Evolutionary conservation across 495 filamentous ascomycete genomes (phyloP).

Genomic region (Clavariopsis aquatica): DNA sequence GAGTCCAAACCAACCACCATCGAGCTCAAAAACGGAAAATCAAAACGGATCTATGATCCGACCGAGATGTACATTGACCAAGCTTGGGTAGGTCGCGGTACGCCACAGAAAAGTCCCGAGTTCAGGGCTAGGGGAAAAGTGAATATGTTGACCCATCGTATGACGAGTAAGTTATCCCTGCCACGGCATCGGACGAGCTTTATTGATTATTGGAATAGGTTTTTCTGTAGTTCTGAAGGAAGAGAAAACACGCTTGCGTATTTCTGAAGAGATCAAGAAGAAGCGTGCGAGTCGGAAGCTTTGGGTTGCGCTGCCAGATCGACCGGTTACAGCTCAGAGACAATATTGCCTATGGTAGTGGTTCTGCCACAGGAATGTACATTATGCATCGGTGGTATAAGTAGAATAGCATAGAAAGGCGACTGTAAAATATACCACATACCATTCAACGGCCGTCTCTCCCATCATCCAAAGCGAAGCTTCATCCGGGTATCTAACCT

Average conservation of each 20-base stretch:
- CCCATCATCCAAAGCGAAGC: constrained; percentile 16
- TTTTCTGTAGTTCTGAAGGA: constrained; percentile 89
- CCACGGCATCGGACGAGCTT: neutral
- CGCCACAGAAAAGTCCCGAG: constrained; percentile 53
- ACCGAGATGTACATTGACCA: constrained; percentile 81
- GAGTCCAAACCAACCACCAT: constrained; percentile 32
- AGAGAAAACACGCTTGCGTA: constrained; percentile 79
- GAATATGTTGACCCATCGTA: constrained; percentile 62
- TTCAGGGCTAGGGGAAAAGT: constrained; percentile 70
- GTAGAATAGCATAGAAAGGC: constrained; percentile 10
- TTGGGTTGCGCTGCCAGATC: constrained; percentile 83
- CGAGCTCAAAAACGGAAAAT: constrained; percentile 44
- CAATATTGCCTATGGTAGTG: constrained; percentile 85
- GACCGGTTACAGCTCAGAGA: constrained; percentile 72
- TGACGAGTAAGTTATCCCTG: constrained; percentile 61
- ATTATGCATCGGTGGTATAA: neutral
- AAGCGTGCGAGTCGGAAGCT: constrained; percentile 69
- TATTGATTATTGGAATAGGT: too few relatives aligned
- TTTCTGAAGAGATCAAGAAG: constrained; percentile 72
- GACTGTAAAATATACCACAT: neutral
- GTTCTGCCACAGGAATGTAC: neutral
- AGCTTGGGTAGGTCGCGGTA: constrained; percentile 85
- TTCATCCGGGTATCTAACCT: constrained; percentile 17
- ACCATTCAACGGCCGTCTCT: neutral
- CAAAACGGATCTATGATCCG: constrained; percentile 60